Evolutionary conservation across 2,329 filamentous ascomycete genomes (phyloP).

Genomic region (Orbilia brochopaga): DNA sequence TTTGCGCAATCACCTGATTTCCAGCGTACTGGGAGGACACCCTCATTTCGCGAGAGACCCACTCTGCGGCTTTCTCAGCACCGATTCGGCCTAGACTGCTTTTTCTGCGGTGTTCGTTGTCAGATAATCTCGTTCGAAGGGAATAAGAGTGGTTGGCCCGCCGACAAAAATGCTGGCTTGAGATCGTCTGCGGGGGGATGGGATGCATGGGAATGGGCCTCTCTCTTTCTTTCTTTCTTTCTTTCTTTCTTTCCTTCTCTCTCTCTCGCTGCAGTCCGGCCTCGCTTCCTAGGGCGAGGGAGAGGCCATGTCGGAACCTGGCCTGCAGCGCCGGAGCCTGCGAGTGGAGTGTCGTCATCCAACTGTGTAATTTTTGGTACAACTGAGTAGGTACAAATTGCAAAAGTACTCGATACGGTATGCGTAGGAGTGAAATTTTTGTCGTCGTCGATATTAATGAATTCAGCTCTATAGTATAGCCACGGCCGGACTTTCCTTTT

Average conservation of each 20-base stretch:
- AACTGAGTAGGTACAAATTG: no score
- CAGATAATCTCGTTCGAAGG: neutral
- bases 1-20: slow-evolving; percentile 52
- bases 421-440: no score
- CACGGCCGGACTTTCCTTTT: no score
- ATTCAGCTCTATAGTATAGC: no score
- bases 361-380: neutral
- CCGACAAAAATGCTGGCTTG: neutral
- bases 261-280: no score
- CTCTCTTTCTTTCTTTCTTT: no score
- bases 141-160: neutral
- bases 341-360: neutral
- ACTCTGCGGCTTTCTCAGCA: slow-evolving; percentile 25
- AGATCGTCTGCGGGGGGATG: neutral
- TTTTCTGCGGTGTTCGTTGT: neutral
- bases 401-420: no score
- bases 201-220: neutral
- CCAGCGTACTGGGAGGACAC: slow-evolving; percentile 49
- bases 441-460: no score
- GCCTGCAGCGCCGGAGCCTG: neutral
- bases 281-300: neutral
- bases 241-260: no score
- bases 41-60: slow-evolving; percentile 44
- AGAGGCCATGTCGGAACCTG: neutral
- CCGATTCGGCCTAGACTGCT: neutral